These are phyloP conservation scores for Dioscorea dumetorum DNA, from an alignment of 106 monocot genomes.

Conservation along the genomic window DNA sequence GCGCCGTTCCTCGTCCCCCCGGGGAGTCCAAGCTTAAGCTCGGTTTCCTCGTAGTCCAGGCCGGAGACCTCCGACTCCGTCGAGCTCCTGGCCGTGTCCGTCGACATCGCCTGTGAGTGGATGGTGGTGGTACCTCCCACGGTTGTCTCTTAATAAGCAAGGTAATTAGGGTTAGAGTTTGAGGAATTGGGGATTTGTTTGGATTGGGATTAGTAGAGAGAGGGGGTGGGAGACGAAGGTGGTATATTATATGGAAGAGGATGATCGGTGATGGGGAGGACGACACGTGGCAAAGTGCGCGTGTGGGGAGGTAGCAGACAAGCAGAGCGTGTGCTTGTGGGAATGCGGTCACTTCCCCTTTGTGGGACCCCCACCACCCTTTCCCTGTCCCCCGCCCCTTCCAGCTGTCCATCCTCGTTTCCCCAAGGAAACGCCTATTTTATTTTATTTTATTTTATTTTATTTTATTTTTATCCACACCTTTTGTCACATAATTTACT, in stretches of 20 bases:
- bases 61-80: constrained; percentile 53
- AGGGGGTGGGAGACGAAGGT: not conserved
- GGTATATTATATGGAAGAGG: not conserved
- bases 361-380: not conserved
- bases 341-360: not conserved
- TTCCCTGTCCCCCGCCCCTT: not conserved
- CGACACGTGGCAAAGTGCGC: constrained; percentile 6
- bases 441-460: too few species aligned
- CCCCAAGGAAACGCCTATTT: not conserved
- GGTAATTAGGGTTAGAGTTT: not conserved
- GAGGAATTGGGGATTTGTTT: not conserved
- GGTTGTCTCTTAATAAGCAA: too few species aligned
- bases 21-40: constrained; percentile 48
- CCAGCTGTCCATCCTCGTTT: constrained; percentile 4
- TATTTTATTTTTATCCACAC: too few species aligned
- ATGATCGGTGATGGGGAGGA: not conserved
- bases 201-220: constrained; percentile 3
- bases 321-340: constrained; percentile 10
- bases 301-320: not conserved
- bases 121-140: too few species aligned
- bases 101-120: constrained; percentile 23
- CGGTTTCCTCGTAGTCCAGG: constrained; percentile 64
- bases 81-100: constrained; percentile 52
- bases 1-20: constrained; percentile 9
- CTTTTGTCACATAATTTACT: too few species aligned